Evolutionary conservation across 169 alveolate species (phyloP), one percentile per base, ranked within the genome.

Genomic region (Cryptosporidium tyzzeri): DNA sequence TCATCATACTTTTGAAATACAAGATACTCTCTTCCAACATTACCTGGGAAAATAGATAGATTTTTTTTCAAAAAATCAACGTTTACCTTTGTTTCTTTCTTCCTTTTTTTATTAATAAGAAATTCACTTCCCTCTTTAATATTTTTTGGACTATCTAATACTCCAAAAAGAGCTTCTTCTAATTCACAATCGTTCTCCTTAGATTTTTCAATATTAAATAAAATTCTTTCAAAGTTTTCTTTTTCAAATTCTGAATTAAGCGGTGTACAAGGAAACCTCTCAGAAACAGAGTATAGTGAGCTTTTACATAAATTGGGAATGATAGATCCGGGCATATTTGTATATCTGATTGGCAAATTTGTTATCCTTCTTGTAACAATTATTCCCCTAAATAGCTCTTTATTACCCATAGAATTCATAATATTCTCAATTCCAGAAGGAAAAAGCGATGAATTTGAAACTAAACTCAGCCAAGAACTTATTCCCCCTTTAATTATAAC

Each of bases 1-100:
- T 80, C 89, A 39, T 80, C 75, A 80, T 62, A 80, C 35, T 44
- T 80, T 44, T 80, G 89, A 29, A 80, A 80, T 18, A 80, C 68
- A 12, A 65, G 62, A 39, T 62, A 80, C 50, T 80, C 89, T 65
- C 89, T 80, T 23, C 89, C 89, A n/a, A 67, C 59, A 45, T 65
- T 65, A 16, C 75, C 75, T 62, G 89, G 75, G n/a, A 80, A 80
- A 44, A 65, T 65, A 23, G 89, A 62, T 12, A 80, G 33, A 12
- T 73, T 58, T 48, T 41, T 37, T 23, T 53, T 62, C 55, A 62
- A 31, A 62, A 21, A 73, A 23, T 73, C 71, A 29, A 73, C 45
- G 41, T 73, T 73, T 55, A 21, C 44, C 21, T 55, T 73, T 51
- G 55, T 33, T 37, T 73, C 86, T 35, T 39, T 80, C 75, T 62